These are phyloP conservation scores for Leccinum ochraceum DNA, from an alignment of 768 basidiomycete species.

Conservation along the genomic window DNA sequence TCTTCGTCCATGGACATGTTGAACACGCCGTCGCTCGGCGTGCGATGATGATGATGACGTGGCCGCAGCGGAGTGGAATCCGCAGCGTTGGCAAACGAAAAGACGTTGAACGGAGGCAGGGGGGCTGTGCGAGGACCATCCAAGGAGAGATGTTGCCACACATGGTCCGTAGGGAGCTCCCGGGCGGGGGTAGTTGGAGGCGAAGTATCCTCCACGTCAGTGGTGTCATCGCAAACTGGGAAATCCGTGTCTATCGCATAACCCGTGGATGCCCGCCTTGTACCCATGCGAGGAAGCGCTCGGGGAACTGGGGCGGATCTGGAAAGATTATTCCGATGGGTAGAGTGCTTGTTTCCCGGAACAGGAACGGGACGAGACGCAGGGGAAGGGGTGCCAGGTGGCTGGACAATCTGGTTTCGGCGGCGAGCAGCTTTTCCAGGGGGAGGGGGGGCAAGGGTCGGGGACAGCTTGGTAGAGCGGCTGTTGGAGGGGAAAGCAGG, in stretches of 20 bases:
- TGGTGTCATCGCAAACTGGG: constrained; percentile 75
- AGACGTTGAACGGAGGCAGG: constrained; percentile 36
- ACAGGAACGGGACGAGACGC: constrained; percentile 49
- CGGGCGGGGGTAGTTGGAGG: constrained; percentile 60
- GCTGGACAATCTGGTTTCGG: constrained; percentile 42
- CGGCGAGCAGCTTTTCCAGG: constrained; percentile 61
- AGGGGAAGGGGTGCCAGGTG: constrained; percentile 39
- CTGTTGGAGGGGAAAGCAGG: constrained; percentile 31
- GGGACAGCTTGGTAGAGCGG: constrained; percentile 33
- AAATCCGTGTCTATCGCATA: constrained; percentile 39
- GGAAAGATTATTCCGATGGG: constrained; percentile 36
- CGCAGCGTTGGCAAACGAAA: constrained; percentile 40
- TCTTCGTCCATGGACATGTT: constrained; percentile 71
- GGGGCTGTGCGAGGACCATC: constrained; percentile 56
- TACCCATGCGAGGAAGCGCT: constrained; percentile 30
- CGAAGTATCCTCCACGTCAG: constrained; percentile 45
- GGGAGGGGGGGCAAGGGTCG: constrained; percentile 46
- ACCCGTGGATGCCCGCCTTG: constrained; percentile 37
- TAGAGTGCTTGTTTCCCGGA: constrained; percentile 33
- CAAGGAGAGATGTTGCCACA: constrained; percentile 38
- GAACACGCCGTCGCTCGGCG: constrained; percentile 77
- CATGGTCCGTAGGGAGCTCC: constrained; percentile 29
- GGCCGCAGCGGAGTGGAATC: constrained; percentile 38
- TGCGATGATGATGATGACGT: constrained; percentile 52
- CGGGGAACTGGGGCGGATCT: constrained; percentile 54